These are phyloP conservation scores for Boechera retrofracta DNA, from an alignment of 345 rosid species.

Conservation along the genomic window DNA sequence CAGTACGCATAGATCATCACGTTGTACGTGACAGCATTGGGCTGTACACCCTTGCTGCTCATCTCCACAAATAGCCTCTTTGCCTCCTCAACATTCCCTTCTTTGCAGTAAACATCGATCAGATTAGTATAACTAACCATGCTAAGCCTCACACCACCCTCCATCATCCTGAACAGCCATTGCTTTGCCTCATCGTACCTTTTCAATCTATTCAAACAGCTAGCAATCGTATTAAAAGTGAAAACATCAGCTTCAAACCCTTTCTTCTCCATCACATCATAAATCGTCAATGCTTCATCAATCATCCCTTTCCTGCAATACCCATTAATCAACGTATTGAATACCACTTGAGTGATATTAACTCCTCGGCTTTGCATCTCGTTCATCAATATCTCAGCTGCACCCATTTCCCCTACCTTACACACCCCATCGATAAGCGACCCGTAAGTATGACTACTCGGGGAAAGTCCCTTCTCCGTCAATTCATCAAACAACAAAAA, in stretches of 20 bases:
- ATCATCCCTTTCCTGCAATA: constrained; percentile 69
- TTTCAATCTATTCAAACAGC: constrained; percentile 61
- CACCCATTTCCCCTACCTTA: constrained; percentile 76
- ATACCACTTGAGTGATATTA: constrained; percentile 58
- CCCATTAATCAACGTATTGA: constrained; percentile 74
- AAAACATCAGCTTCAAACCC: constrained; percentile 69
- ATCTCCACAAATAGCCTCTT: constrained; percentile 66
- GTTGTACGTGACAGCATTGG: constrained; percentile 65
- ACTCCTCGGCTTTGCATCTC: constrained; percentile 75
- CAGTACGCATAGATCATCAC: constrained; percentile 67
- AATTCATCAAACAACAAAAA: constrained; percentile 78
- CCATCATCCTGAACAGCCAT: constrained; percentile 64
- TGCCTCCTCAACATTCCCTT: constrained; percentile 82
- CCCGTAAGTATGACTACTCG: constrained; percentile 72
- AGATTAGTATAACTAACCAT: constrained; percentile 67
- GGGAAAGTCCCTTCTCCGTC: constrained; percentile 62
- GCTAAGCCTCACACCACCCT: constrained; percentile 56
- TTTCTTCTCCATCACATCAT: constrained; percentile 69
- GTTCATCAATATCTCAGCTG: constrained; percentile 66
- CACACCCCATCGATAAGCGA: constrained; percentile 80
- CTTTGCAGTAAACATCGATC: constrained; percentile 77
- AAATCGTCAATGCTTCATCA: constrained; percentile 64
- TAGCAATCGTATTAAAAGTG: constrained; percentile 67
- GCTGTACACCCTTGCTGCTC: constrained; percentile 59
- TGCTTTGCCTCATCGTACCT: constrained; percentile 71